Evolutionary conservation across 1,139 yeast species (phyloP), one percentile per base, ranked within the genome.

Genomic region (Geotrichum bryndzae): DNA sequence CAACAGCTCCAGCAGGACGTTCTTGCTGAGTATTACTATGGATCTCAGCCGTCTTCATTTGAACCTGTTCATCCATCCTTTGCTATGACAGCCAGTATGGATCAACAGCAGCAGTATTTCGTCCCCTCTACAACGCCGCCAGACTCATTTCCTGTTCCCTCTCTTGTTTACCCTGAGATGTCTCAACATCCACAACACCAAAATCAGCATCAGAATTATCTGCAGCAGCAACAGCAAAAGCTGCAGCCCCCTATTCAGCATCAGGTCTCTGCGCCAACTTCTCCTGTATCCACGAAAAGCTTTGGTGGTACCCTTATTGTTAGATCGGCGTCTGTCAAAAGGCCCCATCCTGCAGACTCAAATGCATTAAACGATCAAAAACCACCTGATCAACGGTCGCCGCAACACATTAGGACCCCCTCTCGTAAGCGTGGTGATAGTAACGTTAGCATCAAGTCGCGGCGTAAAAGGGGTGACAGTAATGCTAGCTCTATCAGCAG

Each of bases 381-480:
- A 18, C 48, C 6, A n/a, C 18, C 48, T 41, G 53, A 38, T 46
- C 58, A 56, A 46, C 54, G 51, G n/a, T 56, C 58, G 15, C 54
- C 54, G 22, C 51, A 45, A 45, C 53, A 38, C 46, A 48, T 11
- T 15, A 33, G 38, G 7, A 52, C 35, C 35, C 38, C 53, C 22
- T 10, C 59, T 23, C 41, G 45, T 23, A 31, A 50, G 23, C 18
- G 48, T 10, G 54, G 33, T 13, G 58, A 33, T n/a, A 38, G 29
- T 23, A 50, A 27, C 10, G 18, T 25, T 41, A 29, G 18, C 23
- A 15, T 27, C 50, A 22, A 38, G 51, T n/a, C 45, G 15, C 22
- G 11, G 5, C 48, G 48, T 18, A 41, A 41, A 41, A 41, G 48
- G 48, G 48, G 48, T 41, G 48, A 41, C 18, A 41, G 48, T n/a